Evolutionary conservation across 2,329 filamentous ascomycete species (phyloP).

Genomic region (Alternaria alternata): DNA sequence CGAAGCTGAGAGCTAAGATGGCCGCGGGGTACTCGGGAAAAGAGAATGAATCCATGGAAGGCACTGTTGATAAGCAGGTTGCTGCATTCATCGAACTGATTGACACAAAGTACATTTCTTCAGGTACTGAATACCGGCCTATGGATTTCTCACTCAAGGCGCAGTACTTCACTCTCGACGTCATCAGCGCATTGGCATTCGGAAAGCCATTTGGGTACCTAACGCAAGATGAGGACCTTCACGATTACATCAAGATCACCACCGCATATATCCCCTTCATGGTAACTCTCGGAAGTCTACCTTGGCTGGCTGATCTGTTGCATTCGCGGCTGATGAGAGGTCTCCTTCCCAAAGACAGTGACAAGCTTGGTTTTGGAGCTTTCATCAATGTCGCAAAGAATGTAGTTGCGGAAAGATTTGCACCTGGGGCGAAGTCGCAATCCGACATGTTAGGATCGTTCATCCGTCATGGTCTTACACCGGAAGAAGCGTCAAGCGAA

Average conservation of each 20-base stretch:
- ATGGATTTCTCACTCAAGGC: slow-evolving; percentile 57
- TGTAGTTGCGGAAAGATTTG: slow-evolving; percentile 59
- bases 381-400: slow-evolving; percentile 56
- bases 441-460: slow-evolving; percentile 63
- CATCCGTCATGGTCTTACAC: slow-evolving; percentile 54
- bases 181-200: slow-evolving; percentile 62
- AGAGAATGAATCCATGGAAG: slow-evolving; percentile 61
- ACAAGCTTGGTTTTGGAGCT: slow-evolving; percentile 52
- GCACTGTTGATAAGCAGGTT: slow-evolving; percentile 57
- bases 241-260: slow-evolving; percentile 55
- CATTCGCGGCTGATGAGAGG: slow-evolving; percentile 26
- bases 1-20: slow-evolving; percentile 53
- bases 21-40: slow-evolving; percentile 56
- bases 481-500: slow-evolving; percentile 54
- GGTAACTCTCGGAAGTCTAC: slow-evolving; percentile 24
- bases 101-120: slow-evolving; percentile 53
- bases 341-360: slow-evolving; percentile 46
- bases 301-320: slow-evolving; percentile 24
- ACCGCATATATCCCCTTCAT: slow-evolving; percentile 38
- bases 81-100: slow-evolving; percentile 57
- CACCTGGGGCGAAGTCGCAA: slow-evolving; percentile 50
- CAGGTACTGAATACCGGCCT: slow-evolving; percentile 38
- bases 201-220: slow-evolving; percentile 61
- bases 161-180: slow-evolving; percentile 63
- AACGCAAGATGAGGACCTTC: slow-evolving; percentile 57